Base-by-base conservation (phyloP, 2,329 filamentous ascomycete genomes). In the Aspergillus intermedius region DNA sequence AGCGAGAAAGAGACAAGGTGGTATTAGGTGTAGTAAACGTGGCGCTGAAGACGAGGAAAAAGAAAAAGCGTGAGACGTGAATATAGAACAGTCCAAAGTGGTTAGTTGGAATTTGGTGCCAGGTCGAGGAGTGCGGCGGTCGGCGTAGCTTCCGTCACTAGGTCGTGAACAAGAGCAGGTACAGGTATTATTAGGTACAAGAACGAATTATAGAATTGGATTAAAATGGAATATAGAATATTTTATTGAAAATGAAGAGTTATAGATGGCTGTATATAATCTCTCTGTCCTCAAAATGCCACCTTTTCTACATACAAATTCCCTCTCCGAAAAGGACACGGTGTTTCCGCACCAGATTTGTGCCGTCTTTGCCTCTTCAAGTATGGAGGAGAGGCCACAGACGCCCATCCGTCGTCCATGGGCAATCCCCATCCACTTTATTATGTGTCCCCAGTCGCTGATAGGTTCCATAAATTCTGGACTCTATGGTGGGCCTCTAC, bases 71-170 rank as follows among this genome's bases (percentile, higher is more conserved):
- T 30, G 10, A 30, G 10, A 12, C 25, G 25, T 30, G 25, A 30
- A 30, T 30, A 30, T 30, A 30, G 25, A 37, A 37, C 9, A 37
- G 34, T 37, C n/a, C 34, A 37, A 37, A 37, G 17, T n/a, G n/a
- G 34, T 15, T 37, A 19, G 52, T 50, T 54, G 58, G 61, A 60
- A 66, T 68, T 67, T 61, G 64, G 64, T 60, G 64, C 63, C 63
- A 60, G 62, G 58, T 60, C 58, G 57, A 60, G 62, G 63, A 61
- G 55, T 66, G 60, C 63, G 58, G 60, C 59, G 59, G 59, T 55
- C 60, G 56, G 66, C 65, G 66, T 68, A 67, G 66, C 61, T 57
- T 64, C 57, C 54, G 65, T 68, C 64, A 67, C 64, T 63, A 59
- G 54, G 15, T 6, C 34, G 13, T 17, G 15, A 17, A 35, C 13